A percentile compares a stretch with the other conserved stretches of the same genome.
These are phyloP conservation scores for Inonotus obliquus DNA, from an alignment of 1,284 basidiomycete species.

Conservation along the genomic window DNA sequence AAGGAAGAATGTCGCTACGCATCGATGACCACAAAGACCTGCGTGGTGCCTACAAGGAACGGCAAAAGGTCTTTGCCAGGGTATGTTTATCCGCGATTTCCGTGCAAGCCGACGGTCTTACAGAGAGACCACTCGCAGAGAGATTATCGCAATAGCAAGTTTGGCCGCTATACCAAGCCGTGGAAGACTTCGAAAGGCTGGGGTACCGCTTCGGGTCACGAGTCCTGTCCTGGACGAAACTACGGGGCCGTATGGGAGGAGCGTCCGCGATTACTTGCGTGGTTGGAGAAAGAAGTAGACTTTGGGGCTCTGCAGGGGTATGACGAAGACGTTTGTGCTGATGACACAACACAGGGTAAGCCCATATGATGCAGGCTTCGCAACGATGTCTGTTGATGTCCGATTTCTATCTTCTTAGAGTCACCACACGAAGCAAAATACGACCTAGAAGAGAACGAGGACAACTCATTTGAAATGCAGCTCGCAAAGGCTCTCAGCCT, in stretches of 20 bases:
- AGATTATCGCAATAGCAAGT: not conserved
- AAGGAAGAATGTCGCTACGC: not conserved
- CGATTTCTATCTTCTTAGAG: not conserved
- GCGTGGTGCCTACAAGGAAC: constrained; percentile 1
- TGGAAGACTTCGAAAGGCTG: not conserved
- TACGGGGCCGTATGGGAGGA: not conserved
- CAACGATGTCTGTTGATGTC: not conserved
- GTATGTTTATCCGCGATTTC: not conserved
- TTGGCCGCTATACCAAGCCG: not conserved
- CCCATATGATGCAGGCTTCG: not conserved
- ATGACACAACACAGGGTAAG: not conserved
- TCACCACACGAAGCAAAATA: not conserved
- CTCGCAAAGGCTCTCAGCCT: constrained; percentile 3
- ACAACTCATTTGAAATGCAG: constrained; percentile 2
- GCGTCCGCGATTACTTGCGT: not conserved
- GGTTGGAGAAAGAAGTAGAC: not conserved
- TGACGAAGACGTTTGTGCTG: not conserved
- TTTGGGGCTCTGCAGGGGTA: not conserved
- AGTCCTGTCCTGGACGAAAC: not conserved
- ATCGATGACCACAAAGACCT: constrained; percentile 3
- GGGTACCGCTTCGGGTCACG: not conserved
- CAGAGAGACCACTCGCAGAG: not conserved
- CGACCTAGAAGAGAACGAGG: not conserved
- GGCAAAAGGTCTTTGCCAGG: not conserved
- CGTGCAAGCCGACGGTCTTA: not conserved